Conservation (phyloP, 306 rosid species). For the Trifolium repens region DNA sequence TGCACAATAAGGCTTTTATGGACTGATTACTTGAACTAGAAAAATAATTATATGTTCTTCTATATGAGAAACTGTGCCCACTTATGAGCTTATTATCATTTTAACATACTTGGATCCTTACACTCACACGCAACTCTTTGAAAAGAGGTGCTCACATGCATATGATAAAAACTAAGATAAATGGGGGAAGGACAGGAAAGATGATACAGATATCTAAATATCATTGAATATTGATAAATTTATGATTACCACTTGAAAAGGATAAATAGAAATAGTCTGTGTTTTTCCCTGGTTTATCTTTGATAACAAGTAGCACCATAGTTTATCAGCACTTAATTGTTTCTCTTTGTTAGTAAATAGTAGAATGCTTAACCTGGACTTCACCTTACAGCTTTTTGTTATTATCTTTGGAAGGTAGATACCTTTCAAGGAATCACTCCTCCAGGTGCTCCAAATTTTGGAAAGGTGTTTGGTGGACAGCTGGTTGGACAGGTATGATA, state of each 20-base stretch:
- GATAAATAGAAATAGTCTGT: neutral
- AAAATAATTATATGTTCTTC: slow-evolving; percentile 8
- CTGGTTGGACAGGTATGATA: slow-evolving; percentile 87
- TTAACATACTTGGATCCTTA: neutral
- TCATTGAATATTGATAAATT: slow-evolving; percentile 22
- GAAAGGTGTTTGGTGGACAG: slow-evolving; percentile 96
- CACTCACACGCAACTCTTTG: neutral
- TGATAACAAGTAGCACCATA: neutral
- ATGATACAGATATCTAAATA: slow-evolving; percentile 30
- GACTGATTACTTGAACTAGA: slow-evolving; percentile 33
- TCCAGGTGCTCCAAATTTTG: slow-evolving; percentile 82
- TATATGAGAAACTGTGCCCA: slow-evolving; percentile 9
- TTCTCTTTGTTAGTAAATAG: slow-evolving; percentile 7
- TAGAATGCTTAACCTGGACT: slow-evolving; percentile 17
- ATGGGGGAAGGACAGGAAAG: slow-evolving; percentile 20
- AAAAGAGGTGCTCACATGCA: slow-evolving; percentile 21
- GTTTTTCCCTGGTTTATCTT: slow-evolving; percentile 5
- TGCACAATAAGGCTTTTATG: slow-evolving; percentile 14
- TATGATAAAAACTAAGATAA: slow-evolving; percentile 19
- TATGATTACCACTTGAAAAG: slow-evolving; percentile 7
- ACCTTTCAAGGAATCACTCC: slow-evolving; percentile 79
- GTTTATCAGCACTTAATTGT: slow-evolving; percentile 7
- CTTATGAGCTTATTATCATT: slow-evolving; percentile 1
- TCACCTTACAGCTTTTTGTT: slow-evolving; percentile 29
- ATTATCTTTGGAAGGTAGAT: slow-evolving; percentile 61